Conservation (phyloP, 2,329 filamentous ascomycete genomes). For the Cladophialophora bantiana region DNA sequence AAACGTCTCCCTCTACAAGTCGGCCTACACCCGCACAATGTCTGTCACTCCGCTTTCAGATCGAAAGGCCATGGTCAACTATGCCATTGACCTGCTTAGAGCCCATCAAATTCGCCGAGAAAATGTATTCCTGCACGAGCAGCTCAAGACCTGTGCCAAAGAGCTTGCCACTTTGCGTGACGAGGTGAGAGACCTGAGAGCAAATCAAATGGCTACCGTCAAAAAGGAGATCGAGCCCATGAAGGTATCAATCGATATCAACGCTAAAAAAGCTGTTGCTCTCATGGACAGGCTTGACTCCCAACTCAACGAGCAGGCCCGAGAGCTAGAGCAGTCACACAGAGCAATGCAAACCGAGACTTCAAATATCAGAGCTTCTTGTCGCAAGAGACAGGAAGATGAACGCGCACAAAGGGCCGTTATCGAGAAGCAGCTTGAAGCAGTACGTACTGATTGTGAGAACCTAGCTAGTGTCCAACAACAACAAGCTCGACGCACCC, state of each 20-base stretch:
- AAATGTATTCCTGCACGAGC: conserved; percentile 35
- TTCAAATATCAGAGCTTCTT: neutral
- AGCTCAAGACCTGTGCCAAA: conserved; percentile 29
- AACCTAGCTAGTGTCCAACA: neutral
- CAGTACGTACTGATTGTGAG: neutral
- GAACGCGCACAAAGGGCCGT: neutral
- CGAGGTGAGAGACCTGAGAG: conserved; percentile 24
- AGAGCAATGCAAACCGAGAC: conserved; percentile 13
- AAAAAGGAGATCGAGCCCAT: conserved; percentile 2
- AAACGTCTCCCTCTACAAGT: neutral
- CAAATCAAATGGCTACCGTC: neutral
- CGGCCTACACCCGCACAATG: neutral
- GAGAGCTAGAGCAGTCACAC: conserved; percentile 6
- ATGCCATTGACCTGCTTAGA: conserved; percentile 37
- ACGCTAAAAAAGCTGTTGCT: neutral
- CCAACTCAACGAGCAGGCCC: conserved; percentile 9
- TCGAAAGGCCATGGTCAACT: conserved; percentile 25
- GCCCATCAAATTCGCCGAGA: conserved; percentile 39
- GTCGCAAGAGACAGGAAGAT: neutral
- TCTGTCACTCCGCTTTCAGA: conserved; percentile 17
- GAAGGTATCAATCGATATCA: neutral
- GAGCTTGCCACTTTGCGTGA: conserved; percentile 21
- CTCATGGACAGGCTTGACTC: neutral
- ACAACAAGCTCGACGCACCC: conserved; percentile 9
- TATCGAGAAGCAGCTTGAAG: conserved; percentile 10